Base-by-base conservation (phyloP, 2,329 filamentous ascomycete species). In the Didymella pinodella region DNA sequence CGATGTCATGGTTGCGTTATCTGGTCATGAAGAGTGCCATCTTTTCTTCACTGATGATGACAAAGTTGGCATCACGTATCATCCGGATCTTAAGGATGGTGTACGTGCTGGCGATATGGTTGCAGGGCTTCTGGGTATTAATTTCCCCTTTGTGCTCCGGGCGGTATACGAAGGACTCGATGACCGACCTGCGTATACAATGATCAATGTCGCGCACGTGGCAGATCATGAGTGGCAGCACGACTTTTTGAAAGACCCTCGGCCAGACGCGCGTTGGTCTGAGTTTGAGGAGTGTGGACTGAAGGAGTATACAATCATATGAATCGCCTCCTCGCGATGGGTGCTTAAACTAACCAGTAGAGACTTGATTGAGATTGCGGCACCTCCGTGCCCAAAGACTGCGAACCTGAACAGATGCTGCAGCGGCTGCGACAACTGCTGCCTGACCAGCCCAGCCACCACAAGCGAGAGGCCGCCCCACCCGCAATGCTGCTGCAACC, bases 81-180 rank as follows among this genome's bases (percentile, higher is more conserved):
- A 62, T 44, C 49, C 48, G 2, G 34, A 59, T 25, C 6, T n/a
- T 16, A 11, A 57, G 7, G 36, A 18, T 14, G 56, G 48, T 3
- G 20, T 58, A 4, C 54, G 51, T 2, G 5, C 14, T 7, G 62
- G 57, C 16, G 57, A 66, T 44, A n/a, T 54, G 7, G 32, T 66
- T 1, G 58, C 49, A 5, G 64, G 64, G 5, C 58, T 66, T 11
- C 57, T 66, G 31, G 62, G 62, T 16, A 56, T 66, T 50, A 64
- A 65, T 25, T 63, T 64, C 38, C 65, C 65, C 0, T 67, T 65
- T 31, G 44, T 65, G 10, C 44, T 67, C 7, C 47, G 56, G n/a
- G 2, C 40, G 18, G 28, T n/a, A 2, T 32, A 47, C 18, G 20
- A 31, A 6, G 25, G 34, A 11, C 8, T 46, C 1, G 20, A 41